Evolutionary conservation across 2,329 filamentous ascomycete genomes (phyloP).

Genomic region (Thermoascus crustaceus): DNA sequence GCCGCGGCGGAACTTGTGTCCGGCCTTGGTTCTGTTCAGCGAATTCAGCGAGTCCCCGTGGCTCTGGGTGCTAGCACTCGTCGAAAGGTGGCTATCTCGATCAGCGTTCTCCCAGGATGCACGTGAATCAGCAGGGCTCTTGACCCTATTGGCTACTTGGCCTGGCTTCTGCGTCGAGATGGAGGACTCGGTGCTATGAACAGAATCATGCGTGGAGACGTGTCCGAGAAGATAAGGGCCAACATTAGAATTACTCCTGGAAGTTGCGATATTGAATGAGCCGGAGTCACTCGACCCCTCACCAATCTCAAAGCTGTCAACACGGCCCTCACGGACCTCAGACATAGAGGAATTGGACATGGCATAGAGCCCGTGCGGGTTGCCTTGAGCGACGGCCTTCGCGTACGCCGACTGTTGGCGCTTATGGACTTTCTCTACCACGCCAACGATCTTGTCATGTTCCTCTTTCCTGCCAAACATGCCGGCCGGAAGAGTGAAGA

Average conservation of each 20-base stretch:
- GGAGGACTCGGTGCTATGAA: slow-evolving; percentile 27
- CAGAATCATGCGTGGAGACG: slow-evolving; percentile 27
- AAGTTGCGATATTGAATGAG: slow-evolving; percentile 31
- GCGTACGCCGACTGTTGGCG: slow-evolving; percentile 44
- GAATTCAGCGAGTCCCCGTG: slow-evolving; percentile 24
- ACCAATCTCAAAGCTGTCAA: slow-evolving; percentile 39
- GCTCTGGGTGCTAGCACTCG: slow-evolving; percentile 20
- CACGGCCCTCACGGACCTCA: slow-evolving; percentile 41
- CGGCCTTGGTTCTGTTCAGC: slow-evolving; percentile 32
- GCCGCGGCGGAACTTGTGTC: slow-evolving; percentile 42
- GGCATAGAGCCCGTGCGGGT: slow-evolving; percentile 38
- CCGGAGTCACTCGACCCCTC: slow-evolving; percentile 50
- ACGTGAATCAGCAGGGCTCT: slow-evolving; percentile 31
- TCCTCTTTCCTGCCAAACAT: slow-evolving; percentile 76
- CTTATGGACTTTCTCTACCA: slow-evolving; percentile 69
- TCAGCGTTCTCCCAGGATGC: slow-evolving; percentile 29
- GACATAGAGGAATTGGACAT: slow-evolving; percentile 48
- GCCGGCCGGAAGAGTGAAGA: slow-evolving; percentile 73
- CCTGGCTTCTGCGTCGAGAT: slow-evolving; percentile 24
- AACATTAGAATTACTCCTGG: slow-evolving; percentile 31
- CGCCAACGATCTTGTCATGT: slow-evolving; percentile 58
- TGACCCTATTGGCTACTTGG: slow-evolving; percentile 20
- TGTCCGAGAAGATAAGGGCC: slow-evolving; percentile 20
- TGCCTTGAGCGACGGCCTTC: slow-evolving; percentile 22
- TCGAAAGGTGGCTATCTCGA: slow-evolving; percentile 29